phyloP scores from a whole-genome alignment of 129 eudicot genomes.

The Dittrichia graveolens region DNA sequence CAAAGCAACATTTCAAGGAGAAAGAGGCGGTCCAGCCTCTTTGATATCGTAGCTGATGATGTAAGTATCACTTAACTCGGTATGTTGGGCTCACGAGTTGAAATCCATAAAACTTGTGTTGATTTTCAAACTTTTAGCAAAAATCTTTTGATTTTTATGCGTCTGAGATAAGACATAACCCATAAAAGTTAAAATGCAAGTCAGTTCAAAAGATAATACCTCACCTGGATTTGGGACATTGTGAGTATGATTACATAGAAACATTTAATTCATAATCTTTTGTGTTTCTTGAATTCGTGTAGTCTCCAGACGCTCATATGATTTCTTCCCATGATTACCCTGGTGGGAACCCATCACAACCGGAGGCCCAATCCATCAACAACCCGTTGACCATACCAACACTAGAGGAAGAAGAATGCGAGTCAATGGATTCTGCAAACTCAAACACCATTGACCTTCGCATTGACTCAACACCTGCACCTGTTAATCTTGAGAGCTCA shows the following conservation, averaged over 20 bases:
- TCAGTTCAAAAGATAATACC: too few relatives aligned
- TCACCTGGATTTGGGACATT: neutral
- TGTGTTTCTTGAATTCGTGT: slow-evolving; percentile 15
- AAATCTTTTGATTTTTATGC: neutral
- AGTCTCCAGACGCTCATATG: slow-evolving; percentile 57
- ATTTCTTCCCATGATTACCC: slow-evolving; percentile 54
- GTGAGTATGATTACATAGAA: neutral
- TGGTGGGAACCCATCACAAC: slow-evolving; percentile 48
- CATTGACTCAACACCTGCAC: slow-evolving; percentile 22
- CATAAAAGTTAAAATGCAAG: neutral
- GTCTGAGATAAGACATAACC: neutral
- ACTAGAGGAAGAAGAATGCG: slow-evolving; percentile 71
- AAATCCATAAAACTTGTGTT: neutral
- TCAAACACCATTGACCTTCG: slow-evolving; percentile 48
- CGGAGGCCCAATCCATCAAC: slow-evolving; percentile 49
- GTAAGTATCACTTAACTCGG: slow-evolving; percentile 43
- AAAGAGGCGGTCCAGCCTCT: slow-evolving; percentile 92
- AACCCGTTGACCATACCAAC: slow-evolving; percentile 51
- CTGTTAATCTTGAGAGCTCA: slow-evolving; percentile 48
- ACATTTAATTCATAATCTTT: neutral
- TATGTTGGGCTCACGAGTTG: neutral
- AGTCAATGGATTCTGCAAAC: slow-evolving; percentile 82
- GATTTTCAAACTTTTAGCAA: neutral
- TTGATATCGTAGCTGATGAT: slow-evolving; percentile 82
- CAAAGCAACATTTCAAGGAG: slow-evolving; percentile 84